These are phyloP conservation scores for Zygosaccharomyces rouxii DNA, from an alignment of 805 yeast species.

Conservation along the genomic window DNA sequence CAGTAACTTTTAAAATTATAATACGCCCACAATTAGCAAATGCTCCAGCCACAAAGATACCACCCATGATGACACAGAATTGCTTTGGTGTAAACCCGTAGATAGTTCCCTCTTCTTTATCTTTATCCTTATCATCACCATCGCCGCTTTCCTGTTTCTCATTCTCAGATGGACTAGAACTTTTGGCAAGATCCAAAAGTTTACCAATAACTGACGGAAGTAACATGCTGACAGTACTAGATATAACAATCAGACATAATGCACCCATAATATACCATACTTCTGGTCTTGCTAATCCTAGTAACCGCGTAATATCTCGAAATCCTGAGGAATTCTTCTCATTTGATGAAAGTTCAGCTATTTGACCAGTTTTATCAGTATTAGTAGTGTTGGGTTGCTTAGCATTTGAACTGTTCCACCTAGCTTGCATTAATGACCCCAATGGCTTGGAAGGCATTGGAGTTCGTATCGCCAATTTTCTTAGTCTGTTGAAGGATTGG, in stretches of 20 bases:
- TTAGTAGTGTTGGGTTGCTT: not conserved
- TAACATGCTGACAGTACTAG: constrained; percentile 77
- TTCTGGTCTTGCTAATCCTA: constrained; percentile 56
- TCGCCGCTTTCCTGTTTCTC: constrained; percentile 15
- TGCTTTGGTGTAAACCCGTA: constrained; percentile 59
- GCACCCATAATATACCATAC: constrained; percentile 55
- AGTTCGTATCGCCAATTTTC: not conserved
- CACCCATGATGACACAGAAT: constrained; percentile 59
- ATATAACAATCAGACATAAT: constrained; percentile 53
- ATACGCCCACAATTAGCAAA: constrained; percentile 76
- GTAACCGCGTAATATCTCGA: constrained; percentile 41
- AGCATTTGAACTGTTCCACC: not conserved
- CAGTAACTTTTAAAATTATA: constrained; percentile 68
- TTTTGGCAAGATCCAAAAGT: constrained; percentile 66
- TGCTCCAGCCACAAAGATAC: constrained; percentile 68
- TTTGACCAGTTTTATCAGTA: not conserved
- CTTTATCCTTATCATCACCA: constrained; percentile 28
- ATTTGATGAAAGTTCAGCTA: constrained; percentile 27
- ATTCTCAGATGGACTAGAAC: constrained; percentile 16
- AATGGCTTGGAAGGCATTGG: not conserved
- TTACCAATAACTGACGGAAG: constrained; percentile 83
- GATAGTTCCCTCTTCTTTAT: constrained; percentile 34
- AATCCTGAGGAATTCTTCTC: constrained; percentile 37
- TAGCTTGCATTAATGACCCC: not conserved
- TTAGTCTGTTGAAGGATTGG: not conserved